Percentiles rank a stretch among this genome's conserved stretches.
phyloP scores from a whole-genome alignment of 257 asterid species.

The Nicotiana sylvestris region DNA sequence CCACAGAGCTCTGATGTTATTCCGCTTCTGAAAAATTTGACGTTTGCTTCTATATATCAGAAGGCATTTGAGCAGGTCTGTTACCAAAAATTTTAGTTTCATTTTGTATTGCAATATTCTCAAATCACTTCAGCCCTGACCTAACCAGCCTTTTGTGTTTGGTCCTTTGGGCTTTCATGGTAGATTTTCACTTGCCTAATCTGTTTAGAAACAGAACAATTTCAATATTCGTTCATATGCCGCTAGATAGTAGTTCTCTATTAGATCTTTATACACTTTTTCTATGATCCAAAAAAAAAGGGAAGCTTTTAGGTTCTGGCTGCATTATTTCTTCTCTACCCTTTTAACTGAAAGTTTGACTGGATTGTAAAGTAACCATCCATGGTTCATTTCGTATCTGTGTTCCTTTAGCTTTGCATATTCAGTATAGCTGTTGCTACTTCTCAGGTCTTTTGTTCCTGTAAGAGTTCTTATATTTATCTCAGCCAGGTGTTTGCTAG shows the following conservation, averaged over 20 bases:
- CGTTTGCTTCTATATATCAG: constrained; percentile 41
- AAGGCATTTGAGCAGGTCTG: constrained; percentile 88
- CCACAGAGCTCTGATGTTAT: constrained; percentile 85
- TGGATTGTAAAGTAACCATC: neutral
- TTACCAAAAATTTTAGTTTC: neutral
- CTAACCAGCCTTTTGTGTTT: neutral
- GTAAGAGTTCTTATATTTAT: neutral
- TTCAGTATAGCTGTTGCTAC: neutral
- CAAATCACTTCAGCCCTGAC: neutral
- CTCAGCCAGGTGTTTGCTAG: constrained; percentile 74
- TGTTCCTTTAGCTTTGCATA: neutral
- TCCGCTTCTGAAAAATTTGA: constrained; percentile 77
- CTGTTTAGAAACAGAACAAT: neutral
- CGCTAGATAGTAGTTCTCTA: neutral
- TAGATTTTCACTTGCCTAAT: constrained; percentile 1
- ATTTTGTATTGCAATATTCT: too few species aligned
- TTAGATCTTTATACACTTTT: neutral
- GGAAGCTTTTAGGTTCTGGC: neutral
- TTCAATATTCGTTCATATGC: neutral
- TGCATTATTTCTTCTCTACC: neutral
- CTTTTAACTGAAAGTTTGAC: neutral
- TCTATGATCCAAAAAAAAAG: neutral
- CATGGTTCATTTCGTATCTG: neutral
- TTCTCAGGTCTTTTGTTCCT: neutral
- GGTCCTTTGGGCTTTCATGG: neutral